Base-by-base conservation (phyloP, 169 alveolate genomes). In the Besnoitia besnoiti region DNA sequence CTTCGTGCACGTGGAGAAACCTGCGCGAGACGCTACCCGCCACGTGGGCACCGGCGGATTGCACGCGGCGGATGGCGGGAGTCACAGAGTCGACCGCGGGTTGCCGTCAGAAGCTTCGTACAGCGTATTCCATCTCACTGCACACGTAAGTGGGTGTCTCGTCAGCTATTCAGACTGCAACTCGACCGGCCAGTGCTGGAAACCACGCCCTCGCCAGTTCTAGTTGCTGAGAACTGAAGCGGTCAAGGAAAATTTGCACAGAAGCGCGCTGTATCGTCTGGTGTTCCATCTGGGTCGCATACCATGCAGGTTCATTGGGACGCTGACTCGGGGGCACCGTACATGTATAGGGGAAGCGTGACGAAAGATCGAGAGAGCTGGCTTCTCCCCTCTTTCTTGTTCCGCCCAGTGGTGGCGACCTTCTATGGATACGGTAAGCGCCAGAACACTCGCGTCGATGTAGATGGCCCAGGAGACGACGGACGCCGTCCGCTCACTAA, bases 351-450 rank as follows among this genome's bases (percentile, higher is more conserved):
- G 19, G 87, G 87, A 39, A 77, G 61, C 59, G 37, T 77, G 30
- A 77, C 87, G 0, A 39, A 35, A 19, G 87, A 77, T 39, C 30
- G 87, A 44, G 40, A 77, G 10, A 40, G 61, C 59, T 21, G 87
- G 87, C 40, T 42, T 7, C 8, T 19, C 55, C 87, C 87, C 10
- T 77, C 87, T 37, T 77, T 40, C 47, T 27, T 77, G n/a, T 42
- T 77, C 19, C 87, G 87, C 33, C 87, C 87, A 40, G 87, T 77
- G 59, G 87, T 77, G 14, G 87, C 87, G n/a, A 44, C 87, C 47
- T 67, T 67, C 80, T 67, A 67, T 16, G 80, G 80, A 37, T 67
- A 67, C 80, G 80, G 80, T 67, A 33, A 55, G 67, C 30, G n/a
- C 24, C 67, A 19, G 82, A 19, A 73, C 44, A 37, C 82, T 1